Conservation (phyloP, 2,329 filamentous ascomycete genomes). For the Anisogramma anomala region DNA sequence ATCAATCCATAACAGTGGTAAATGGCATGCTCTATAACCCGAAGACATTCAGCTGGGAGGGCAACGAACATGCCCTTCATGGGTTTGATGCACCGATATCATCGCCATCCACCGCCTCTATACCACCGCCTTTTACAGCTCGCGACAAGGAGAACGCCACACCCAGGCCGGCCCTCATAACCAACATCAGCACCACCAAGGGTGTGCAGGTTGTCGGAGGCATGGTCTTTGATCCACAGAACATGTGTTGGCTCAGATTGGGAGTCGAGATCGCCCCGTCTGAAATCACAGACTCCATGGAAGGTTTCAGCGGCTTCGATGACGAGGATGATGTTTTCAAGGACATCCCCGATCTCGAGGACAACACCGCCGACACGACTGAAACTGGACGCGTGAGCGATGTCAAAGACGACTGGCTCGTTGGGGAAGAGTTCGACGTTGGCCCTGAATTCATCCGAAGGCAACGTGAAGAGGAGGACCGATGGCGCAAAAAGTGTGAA, state of each 20-base stretch:
- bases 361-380: conserved; percentile 41
- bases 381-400: conserved; percentile 45
- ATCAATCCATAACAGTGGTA: conserved; percentile 43
- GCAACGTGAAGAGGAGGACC: conserved; percentile 81
- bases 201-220: conserved; percentile 91
- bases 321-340: conserved; percentile 92
- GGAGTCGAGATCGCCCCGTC: conserved; percentile 34
- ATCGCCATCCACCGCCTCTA: conserved; percentile 40
- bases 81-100: conserved; percentile 60
- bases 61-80: conserved; percentile 76
- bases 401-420: conserved; percentile 65
- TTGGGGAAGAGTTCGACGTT: conserved; percentile 95
- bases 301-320: conserved; percentile 58
- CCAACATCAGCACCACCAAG: conserved; percentile 72
- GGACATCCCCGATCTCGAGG: conserved; percentile 84
- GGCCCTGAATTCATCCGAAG: conserved; percentile 85
- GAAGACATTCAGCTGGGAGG: conserved; percentile 79
- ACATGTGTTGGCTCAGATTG: conserved; percentile 95
- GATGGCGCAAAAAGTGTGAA: conserved; percentile 80
- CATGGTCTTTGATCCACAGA: conserved; percentile 95
- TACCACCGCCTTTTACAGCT: conserved; percentile 28
- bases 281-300: conserved; percentile 45
- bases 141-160: conserved; percentile 49
- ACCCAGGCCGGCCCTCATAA: conserved; percentile 70
- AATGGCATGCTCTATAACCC: conserved; percentile 98